These are phyloP conservation scores for Kwoniella newhampshirensis DNA, from an alignment of 768 basidiomycete genomes.

Conservation along the genomic window DNA sequence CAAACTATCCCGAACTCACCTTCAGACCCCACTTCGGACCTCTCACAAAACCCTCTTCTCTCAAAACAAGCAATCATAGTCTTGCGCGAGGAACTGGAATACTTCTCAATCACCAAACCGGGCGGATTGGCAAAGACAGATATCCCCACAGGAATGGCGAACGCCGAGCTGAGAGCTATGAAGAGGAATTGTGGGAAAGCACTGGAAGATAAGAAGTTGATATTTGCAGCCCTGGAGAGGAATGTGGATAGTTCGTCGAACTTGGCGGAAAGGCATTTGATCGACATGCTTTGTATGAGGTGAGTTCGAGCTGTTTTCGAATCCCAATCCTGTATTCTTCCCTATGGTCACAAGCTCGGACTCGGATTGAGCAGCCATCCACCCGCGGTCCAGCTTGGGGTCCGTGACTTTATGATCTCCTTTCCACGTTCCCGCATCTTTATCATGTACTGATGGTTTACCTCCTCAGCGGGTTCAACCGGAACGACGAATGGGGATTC, in stretches of 20 bases:
- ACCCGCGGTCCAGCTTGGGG: too few relatives aligned
- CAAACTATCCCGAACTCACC: conserved; percentile 57
- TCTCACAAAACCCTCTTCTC: conserved; percentile 78
- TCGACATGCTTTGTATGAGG: conserved; percentile 99
- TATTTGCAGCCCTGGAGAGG: conserved; percentile 95
- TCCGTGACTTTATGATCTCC: too few relatives aligned
- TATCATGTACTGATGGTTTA: conserved; percentile 8
- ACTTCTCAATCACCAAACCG: conserved; percentile 79
- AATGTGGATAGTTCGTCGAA: conserved; percentile 99
- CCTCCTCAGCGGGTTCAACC: conserved; percentile 77
- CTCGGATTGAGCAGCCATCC: too few relatives aligned
- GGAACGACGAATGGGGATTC: conserved; percentile 98
- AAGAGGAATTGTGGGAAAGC: conserved; percentile 84
- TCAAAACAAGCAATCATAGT: conserved; percentile 98
- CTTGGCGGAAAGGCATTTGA: conserved; percentile 96
- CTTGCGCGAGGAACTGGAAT: conserved; percentile 94
- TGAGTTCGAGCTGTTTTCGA: conserved; percentile 52
- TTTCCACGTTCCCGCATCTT: not conserved
- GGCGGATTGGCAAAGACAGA: conserved; percentile 25
- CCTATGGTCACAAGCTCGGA: too few relatives aligned
- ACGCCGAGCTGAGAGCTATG: conserved; percentile 70
- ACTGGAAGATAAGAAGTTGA: conserved; percentile 82
- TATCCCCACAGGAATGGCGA: conserved; percentile 54
- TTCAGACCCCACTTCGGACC: conserved; percentile 17
- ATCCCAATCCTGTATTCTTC: not conserved